A percentile compares a stretch with the other conserved stretches of the same genome.
These are phyloP conservation scores for Mycena amicta DNA, from an alignment of 768 basidiomycete species.

Conservation along the genomic window DNA sequence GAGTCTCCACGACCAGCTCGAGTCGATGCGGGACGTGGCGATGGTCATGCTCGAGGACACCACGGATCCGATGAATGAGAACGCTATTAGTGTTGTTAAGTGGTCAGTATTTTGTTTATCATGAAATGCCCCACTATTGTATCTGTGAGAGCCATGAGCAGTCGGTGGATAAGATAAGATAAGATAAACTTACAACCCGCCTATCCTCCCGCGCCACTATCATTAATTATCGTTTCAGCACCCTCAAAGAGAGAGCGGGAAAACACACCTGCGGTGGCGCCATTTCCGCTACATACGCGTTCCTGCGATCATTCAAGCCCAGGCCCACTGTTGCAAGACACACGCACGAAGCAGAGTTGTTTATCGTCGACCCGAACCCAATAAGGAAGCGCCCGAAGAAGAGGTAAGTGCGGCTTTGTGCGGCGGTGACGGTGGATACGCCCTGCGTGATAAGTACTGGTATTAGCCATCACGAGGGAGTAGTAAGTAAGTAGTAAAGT, in stretches of 20 bases:
- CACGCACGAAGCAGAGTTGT: constrained; percentile 35
- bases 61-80: constrained; percentile 45
- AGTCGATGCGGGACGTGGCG: constrained; percentile 38
- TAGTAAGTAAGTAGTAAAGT: background rate
- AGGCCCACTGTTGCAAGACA: constrained; percentile 45
- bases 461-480: background rate
- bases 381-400: constrained; percentile 18
- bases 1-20: constrained; percentile 46
- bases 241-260: background rate
- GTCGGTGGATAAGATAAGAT: background rate
- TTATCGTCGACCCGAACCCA: constrained; percentile 11
- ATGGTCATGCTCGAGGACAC: constrained; percentile 40
- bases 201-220: constrained; percentile 52
- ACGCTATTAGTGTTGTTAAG: too few species aligned
- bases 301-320: too few species aligned
- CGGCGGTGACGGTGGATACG: constrained; percentile 16
- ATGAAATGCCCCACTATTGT: constrained; percentile 42
- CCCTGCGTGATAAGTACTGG: constrained; percentile 1
- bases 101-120: too few species aligned
- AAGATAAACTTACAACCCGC: constrained; percentile 46
- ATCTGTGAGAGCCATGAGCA: constrained; percentile 30
- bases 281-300: constrained; percentile 59
- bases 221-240: background rate
- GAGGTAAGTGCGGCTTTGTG: constrained; percentile 19
- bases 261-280: constrained; percentile 51